Conservation (phyloP, 352 stramenopile species). For the Phytophthora agathidicida region DNA sequence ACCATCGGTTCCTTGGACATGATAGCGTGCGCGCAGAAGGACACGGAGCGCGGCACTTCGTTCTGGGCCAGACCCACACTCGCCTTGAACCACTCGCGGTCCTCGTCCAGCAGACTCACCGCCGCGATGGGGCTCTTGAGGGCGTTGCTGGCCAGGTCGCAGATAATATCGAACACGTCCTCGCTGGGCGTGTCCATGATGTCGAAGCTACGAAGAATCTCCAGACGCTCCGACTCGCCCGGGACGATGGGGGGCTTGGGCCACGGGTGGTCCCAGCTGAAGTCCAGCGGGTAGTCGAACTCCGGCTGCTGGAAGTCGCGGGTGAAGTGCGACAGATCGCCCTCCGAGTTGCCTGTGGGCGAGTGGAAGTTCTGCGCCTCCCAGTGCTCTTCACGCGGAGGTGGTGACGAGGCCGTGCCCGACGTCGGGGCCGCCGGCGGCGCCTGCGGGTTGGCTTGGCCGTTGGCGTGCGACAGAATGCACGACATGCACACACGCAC, state of each 20-base stretch:
- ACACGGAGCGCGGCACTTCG: constrained; percentile 87
- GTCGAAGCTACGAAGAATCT: constrained; percentile 82
- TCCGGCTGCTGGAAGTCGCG: constrained; percentile 80
- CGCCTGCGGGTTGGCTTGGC: constrained; percentile 75
- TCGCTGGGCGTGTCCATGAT: constrained; percentile 89
- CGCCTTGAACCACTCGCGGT: constrained; percentile 90
- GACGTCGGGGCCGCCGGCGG: constrained; percentile 48
- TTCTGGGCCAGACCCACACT: constrained; percentile 86
- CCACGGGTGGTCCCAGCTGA: constrained; percentile 90
- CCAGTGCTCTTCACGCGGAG: constrained; percentile 58
- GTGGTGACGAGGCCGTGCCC: constrained; percentile 48
- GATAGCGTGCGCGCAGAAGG: constrained; percentile 86
- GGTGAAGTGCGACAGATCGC: constrained; percentile 77
- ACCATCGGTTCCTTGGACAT: constrained; percentile 92
- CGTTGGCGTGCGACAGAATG: constrained; percentile 86
- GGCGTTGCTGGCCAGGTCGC: constrained; percentile 84
- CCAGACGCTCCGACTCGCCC: constrained; percentile 72
- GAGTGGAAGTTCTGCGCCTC: constrained; percentile 86
- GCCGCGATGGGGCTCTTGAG: constrained; percentile 87
- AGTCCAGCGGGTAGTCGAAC: constrained; percentile 88
- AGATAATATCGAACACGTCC: constrained; percentile 91
- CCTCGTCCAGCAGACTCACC: constrained; percentile 85
- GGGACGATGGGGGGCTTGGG: constrained; percentile 80
- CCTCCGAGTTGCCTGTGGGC: constrained; percentile 79
- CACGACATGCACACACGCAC: constrained; percentile 91